Percentiles rank a stretch among this genome's conserved stretches.
Conservation (phyloP, 768 basidiomycete species). For the Termitomyces sp. region DNA sequence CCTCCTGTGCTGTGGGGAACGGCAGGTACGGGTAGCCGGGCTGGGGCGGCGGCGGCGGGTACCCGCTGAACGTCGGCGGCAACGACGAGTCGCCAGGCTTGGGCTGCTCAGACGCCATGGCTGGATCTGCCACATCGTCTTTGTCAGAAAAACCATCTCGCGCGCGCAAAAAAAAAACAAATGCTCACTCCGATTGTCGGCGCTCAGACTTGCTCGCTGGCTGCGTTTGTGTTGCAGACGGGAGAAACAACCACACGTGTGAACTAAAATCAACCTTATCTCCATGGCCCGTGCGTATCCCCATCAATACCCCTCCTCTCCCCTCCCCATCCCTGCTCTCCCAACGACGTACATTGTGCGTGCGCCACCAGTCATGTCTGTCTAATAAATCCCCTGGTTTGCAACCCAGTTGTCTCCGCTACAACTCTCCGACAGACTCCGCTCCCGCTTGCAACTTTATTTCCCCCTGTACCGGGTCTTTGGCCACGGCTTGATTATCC, state of each 20-base stretch:
- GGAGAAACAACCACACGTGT: conserved; percentile 2
- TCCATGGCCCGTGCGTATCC: conserved; percentile 7
- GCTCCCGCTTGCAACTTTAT: background rate
- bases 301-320: background rate
- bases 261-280: conserved; percentile 3
- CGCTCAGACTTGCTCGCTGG: conserved; percentile 6
- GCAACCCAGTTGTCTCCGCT: background rate
- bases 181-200: conserved; percentile 14
- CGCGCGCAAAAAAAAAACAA: background rate
- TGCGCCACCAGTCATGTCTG: too few relatives aligned
- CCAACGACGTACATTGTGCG: too few relatives aligned
- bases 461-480: too few relatives aligned
- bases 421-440: conserved; percentile 1
- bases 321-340: background rate
- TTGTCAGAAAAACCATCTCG: too few relatives aligned
- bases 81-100: conserved; percentile 26
- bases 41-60: conserved; percentile 25
- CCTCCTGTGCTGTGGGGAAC: conserved; percentile 32
- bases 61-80: conserved; percentile 22
- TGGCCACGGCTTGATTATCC: too few relatives aligned
- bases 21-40: conserved; percentile 43
- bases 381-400: background rate
- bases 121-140: background rate
- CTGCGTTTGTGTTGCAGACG: background rate
- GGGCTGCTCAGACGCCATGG: conserved; percentile 29